Evolutionary conservation across 495 filamentous ascomycete genomes (phyloP).

Genomic region (Daldinia bambusicola): DNA sequence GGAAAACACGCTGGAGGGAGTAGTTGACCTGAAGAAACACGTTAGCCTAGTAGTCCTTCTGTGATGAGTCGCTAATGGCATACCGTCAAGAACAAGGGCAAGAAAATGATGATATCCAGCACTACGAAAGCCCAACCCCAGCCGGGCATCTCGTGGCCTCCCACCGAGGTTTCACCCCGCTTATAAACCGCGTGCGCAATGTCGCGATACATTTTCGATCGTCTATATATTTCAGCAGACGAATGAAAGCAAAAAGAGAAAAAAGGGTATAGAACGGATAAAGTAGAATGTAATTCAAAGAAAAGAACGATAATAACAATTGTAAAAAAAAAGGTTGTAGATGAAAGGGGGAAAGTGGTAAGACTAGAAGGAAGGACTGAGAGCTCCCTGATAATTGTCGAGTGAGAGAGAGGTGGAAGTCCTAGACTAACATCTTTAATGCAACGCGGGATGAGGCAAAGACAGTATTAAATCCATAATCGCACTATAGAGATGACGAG

Average conservation of each 20-base stretch:
- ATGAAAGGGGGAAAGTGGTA: constrained; percentile 12
- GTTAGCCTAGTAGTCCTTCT: constrained; percentile 25
- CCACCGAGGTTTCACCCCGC: constrained; percentile 42
- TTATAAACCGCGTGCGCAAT: constrained; percentile 50
- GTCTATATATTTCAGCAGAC: neutral
- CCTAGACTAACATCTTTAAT: constrained; percentile 7
- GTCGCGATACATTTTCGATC: constrained; percentile 48
- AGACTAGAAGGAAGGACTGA: constrained; percentile 27
- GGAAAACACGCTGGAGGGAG: constrained; percentile 53
- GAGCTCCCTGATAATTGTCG: constrained; percentile 23
- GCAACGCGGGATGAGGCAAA: constrained; percentile 20
- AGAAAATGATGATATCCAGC: constrained; percentile 51
- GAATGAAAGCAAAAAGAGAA: neutral
- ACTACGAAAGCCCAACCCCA: constrained; percentile 48
- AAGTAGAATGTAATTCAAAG: constrained; percentile 12
- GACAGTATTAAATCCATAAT: neutral
- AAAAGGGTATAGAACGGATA: neutral
- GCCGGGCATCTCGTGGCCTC: constrained; percentile 46
- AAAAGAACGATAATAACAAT: constrained; percentile 28
- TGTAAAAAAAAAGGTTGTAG: constrained; percentile 20
- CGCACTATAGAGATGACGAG: neutral
- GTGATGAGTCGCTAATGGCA: neutral
- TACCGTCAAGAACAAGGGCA: constrained; percentile 54
- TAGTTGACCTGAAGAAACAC: constrained; percentile 50
- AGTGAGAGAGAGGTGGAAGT: constrained; percentile 7